Conservation (phyloP, 805 yeast species). For the Candida boleticola region DNA sequence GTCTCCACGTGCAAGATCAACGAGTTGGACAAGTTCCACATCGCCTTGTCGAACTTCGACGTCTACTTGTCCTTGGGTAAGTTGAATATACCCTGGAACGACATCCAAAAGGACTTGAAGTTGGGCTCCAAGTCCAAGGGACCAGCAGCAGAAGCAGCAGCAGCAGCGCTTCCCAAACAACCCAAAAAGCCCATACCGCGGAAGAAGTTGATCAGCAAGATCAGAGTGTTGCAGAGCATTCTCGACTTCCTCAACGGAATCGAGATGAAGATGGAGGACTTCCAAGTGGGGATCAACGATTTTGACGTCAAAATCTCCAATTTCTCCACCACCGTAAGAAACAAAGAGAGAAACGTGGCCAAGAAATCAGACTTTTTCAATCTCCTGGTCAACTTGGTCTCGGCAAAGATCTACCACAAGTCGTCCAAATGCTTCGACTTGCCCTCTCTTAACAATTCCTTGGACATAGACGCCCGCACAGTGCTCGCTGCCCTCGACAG, state of each 20-base stretch:
- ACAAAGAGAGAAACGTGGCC: slow-evolving; percentile 7
- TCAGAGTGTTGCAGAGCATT: neutral
- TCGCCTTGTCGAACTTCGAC: slow-evolving; percentile 12
- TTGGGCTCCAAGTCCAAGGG: slow-evolving; percentile 1
- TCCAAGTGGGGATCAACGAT: slow-evolving; percentile 18
- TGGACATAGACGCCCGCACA: slow-evolving; percentile 6
- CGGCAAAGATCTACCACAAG: slow-evolving; percentile 26
- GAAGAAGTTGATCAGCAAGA: neutral
- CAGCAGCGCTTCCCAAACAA: neutral
- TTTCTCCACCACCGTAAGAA: slow-evolving; percentile 16
- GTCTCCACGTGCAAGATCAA: slow-evolving; percentile 14
- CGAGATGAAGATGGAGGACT: slow-evolving; percentile 24
- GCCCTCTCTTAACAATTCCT: slow-evolving; percentile 24
- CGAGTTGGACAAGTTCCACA: slow-evolving; percentile 12
- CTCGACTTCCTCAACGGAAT: slow-evolving; percentile 4
- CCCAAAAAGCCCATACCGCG: neutral
- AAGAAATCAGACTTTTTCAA: slow-evolving; percentile 9
- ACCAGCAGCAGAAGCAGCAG: neutral
- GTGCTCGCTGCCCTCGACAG: slow-evolving; percentile 1
- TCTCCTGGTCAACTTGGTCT: slow-evolving; percentile 24
- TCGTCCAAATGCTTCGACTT: slow-evolving; percentile 31
- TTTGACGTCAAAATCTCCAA: slow-evolving; percentile 17
- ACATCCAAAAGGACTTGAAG: neutral
- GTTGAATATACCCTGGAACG: slow-evolving; percentile 9
- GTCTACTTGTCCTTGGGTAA: slow-evolving; percentile 10